Evolutionary conservation across 139 green algal species (phyloP), one percentile per base, ranked within the genome.

Genomic region (Zygnema circumcarinatum): DNA sequence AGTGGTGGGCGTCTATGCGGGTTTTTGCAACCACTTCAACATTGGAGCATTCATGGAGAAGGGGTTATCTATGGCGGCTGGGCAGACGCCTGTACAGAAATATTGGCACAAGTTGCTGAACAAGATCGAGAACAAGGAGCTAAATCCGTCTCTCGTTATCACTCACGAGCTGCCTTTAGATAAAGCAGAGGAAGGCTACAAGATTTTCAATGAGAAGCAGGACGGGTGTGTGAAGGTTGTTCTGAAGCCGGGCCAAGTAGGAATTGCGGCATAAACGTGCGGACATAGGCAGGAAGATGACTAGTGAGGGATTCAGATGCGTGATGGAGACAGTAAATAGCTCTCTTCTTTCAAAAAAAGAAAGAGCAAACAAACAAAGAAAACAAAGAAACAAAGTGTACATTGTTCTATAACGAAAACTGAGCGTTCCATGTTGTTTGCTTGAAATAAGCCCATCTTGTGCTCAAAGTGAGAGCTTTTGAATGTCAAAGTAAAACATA

Each of bases 1-100:
- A 2, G 42, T 94, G 16, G 88, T 92, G 22, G 91, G 89, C 2
- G 90, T 93, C 0, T 94, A 94, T 39, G 81, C 92, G 36, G 94
- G 92, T 2, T 91, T 83, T 68, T 84, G 32, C 79, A 96, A 96
- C 91, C 88, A 93, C 53, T 93, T 96, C 80, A 95, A 95, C 92
- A 94, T 96, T 38, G 94, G 94, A 0, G 93, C 93, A 0, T 94
- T 96, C 84, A 96, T 96, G 94, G 94, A 96, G 90, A 96, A 96
- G 93, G 88, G 88, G 3, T 86, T 94, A 21, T 92, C 69, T 0
- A 89, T 94, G 84, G n/a, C n/a, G n/a, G 25, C 3, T 16, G 79
- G 25, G 7, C 40, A 72, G 38, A 38, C 40, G 3, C 38, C 16
- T 3, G 38, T 74, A 67, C 82, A 91, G 83, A 91, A 90, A 68